phyloP scores from a whole-genome alignment of 257 asterid genomes.

The Rhazya stricta region DNA sequence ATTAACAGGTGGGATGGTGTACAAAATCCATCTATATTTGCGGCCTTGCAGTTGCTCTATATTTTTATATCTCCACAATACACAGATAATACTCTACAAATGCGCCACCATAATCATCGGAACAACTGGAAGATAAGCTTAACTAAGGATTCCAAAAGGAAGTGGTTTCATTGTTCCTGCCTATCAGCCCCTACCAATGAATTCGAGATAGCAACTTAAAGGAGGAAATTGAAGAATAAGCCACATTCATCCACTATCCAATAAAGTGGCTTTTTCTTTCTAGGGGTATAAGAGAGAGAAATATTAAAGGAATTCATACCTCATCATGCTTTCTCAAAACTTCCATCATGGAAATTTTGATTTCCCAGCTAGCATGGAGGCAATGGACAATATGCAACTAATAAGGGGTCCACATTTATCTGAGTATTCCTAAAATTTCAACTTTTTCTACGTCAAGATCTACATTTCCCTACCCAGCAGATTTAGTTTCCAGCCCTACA shows the following conservation, averaged over 20 bases:
- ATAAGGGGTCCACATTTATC: background rate
- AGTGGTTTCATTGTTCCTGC: background rate
- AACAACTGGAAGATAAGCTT: background rate
- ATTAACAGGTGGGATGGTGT: background rate
- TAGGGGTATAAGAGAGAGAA: background rate
- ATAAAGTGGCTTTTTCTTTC: background rate
- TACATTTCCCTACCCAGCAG: background rate
- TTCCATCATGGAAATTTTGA: background rate
- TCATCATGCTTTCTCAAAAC: background rate
- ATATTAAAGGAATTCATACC: background rate
- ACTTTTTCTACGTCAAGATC: background rate
- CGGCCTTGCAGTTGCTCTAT: background rate
- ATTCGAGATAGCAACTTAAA: background rate
- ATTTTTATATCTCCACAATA: background rate
- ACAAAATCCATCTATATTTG: background rate
- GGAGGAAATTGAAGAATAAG: background rate
- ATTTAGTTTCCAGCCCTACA: background rate
- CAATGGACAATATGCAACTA: background rate
- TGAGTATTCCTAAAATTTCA: background rate
- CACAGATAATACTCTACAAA: background rate
- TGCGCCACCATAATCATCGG: background rate
- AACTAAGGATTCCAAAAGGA: background rate
- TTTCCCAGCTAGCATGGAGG: background rate
- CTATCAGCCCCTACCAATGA: background rate
- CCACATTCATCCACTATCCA: background rate